Conservation (phyloP, 1,284 basidiomycete genomes). For the Bjerkandera adusta region DNA sequence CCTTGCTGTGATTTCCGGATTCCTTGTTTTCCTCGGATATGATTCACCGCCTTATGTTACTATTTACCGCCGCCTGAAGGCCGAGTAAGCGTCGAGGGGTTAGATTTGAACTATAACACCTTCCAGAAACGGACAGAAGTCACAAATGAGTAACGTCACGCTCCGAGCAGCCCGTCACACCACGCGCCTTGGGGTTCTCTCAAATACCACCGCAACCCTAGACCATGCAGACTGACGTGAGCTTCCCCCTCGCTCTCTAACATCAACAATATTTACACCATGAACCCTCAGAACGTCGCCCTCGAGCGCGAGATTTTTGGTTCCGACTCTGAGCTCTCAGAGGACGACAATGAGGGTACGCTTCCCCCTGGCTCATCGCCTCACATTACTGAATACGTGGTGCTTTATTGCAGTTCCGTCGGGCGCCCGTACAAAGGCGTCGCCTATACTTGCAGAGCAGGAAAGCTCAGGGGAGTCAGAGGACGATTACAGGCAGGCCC, state of each 20-base stretch:
- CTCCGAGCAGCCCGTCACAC: background rate
- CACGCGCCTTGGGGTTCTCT: constrained; percentile 2
- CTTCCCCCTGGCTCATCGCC: background rate
- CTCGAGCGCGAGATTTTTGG: constrained; percentile 74
- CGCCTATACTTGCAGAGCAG: constrained; percentile 30
- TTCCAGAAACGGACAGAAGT: background rate
- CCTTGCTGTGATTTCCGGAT: too few relatives aligned
- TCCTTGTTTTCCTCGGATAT: too few relatives aligned
- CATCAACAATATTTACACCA: background rate
- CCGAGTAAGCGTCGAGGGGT: too few relatives aligned
- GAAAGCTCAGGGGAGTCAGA: constrained; percentile 60
- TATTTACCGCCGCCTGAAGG: background rate
- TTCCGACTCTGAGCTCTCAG: constrained; percentile 74
- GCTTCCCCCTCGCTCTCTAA: too few relatives aligned
- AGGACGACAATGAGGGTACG: constrained; percentile 55
- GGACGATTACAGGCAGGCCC: constrained; percentile 67
- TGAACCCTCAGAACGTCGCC: constrained; percentile 24
- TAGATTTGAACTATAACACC: background rate
- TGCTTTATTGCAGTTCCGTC: constrained; percentile 6
- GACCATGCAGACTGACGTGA: constrained; percentile 7
- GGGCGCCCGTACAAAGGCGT: constrained; percentile 1
- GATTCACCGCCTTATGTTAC: too few relatives aligned
- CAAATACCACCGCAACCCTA: constrained; percentile 1
- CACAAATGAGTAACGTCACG: background rate
- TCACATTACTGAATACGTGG: constrained; percentile 31